A percentile compares a stretch with the other conserved stretches of the same genome.
Evolutionary conservation across 352 stramenopile genomes (phyloP).

Genomic region (Phytophthora fragariae): DNA sequence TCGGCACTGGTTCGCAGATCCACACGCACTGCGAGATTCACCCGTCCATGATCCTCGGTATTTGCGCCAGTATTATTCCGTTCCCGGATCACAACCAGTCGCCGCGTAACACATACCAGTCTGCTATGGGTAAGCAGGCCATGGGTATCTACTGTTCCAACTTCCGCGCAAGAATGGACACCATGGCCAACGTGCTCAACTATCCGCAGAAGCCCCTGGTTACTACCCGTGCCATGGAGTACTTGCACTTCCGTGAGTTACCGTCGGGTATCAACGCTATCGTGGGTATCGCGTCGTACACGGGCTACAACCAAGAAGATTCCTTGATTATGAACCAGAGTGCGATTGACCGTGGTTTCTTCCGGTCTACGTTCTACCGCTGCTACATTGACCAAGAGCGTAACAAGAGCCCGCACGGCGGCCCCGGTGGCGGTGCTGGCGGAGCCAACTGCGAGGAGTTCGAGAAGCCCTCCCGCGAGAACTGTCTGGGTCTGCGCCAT

Average conservation of each 20-base stretch:
- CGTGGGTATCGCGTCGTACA: constrained; percentile 88
- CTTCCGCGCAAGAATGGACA: constrained; percentile 99
- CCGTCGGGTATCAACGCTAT: constrained; percentile 99
- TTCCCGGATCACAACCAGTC: constrained; percentile 99
- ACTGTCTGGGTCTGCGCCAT: constrained; percentile 94
- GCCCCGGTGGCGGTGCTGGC: constrained; percentile 56
- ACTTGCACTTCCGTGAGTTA: constrained; percentile 98
- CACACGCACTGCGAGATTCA: constrained; percentile 99
- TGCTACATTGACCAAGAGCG: constrained; percentile 97
- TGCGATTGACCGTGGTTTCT: constrained; percentile 99
- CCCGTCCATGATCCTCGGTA: constrained; percentile 99
- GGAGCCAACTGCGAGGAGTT: constrained; percentile 92
- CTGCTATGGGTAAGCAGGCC: constrained; percentile 99
- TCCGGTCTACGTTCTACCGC: constrained; percentile 99
- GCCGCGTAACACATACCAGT: constrained; percentile 99
- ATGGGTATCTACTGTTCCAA: constrained; percentile 99
- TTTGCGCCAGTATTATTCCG: constrained; percentile 99
- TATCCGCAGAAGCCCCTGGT: constrained; percentile 99
- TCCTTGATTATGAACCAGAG: constrained; percentile 99
- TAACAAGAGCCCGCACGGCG: constrained; percentile 86
- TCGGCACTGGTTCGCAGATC: constrained; percentile 90
- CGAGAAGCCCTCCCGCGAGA: constrained; percentile 96
- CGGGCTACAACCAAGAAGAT: constrained; percentile 99
- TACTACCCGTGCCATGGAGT: constrained; percentile 99
- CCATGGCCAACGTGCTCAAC: constrained; percentile 99